Percentiles rank a stretch among this genome's conserved stretches.
phyloP scores from a whole-genome alignment of 2,329 filamentous ascomycete genomes.

The Trichoderma harzianum region DNA sequence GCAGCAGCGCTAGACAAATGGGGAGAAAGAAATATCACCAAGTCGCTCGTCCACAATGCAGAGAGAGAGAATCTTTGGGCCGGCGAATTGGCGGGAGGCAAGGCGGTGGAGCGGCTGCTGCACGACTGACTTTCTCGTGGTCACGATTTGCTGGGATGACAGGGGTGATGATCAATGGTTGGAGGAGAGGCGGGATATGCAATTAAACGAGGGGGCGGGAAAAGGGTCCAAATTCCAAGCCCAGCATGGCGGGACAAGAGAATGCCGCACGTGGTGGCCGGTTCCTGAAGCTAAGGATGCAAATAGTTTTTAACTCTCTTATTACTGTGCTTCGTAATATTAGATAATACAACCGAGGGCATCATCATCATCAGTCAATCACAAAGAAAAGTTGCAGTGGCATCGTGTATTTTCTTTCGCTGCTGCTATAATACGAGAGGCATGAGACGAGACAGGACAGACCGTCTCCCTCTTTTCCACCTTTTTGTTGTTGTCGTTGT shows the following conservation, averaged over 20 bases:
- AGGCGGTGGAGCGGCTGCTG: conserved; percentile 16
- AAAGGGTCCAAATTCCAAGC: not conserved
- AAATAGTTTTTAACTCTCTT: not conserved
- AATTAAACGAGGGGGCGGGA: conserved; percentile 22
- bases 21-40: not conserved
- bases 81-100: conserved; percentile 12
- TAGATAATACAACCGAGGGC: not conserved
- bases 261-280: conserved; percentile 7
- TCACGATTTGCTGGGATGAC: conserved; percentile 1
- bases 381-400: too few species aligned
- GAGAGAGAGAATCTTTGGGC: not conserved
- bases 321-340: not conserved
- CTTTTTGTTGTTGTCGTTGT: not conserved
- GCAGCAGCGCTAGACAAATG: not conserved
- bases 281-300: conserved; percentile 13
- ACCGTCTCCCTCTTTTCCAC: not conserved
- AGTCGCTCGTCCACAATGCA: not conserved
- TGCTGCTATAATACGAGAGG: not conserved
- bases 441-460: not conserved
- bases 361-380: too few species aligned
- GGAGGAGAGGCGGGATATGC: conserved; percentile 21
- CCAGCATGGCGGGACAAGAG: not conserved
- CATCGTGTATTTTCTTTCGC: not conserved
- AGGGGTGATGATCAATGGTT: not conserved
- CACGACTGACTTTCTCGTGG: not conserved